Percentiles rank a stretch among this genome's conserved stretches.
phyloP scores from a whole-genome alignment of 1,284 basidiomycete genomes.

The Cutaneotrichosporon mucoides region DNA sequence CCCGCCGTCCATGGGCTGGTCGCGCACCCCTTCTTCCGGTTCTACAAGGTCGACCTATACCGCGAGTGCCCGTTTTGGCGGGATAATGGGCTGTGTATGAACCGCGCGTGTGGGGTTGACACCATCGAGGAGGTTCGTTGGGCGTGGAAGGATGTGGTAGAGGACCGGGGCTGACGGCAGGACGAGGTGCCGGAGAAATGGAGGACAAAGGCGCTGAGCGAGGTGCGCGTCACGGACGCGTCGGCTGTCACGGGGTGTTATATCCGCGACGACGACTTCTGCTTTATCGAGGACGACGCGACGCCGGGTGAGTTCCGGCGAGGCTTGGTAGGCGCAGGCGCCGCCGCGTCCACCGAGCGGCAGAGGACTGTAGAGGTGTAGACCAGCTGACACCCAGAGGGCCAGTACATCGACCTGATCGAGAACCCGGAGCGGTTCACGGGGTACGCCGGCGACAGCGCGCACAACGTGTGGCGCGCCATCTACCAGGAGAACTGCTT shows the following conservation, averaged over 20 bases:
- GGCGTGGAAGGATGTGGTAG: conserved; percentile 17
- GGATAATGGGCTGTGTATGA: conserved; percentile 82
- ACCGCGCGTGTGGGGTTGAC: conserved; percentile 86
- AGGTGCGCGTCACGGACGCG: conserved; percentile 50
- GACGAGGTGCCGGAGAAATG: conserved; percentile 87
- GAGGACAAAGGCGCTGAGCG: conserved; percentile 72
- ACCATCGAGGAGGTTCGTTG: conserved; percentile 77
- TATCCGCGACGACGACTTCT: conserved; percentile 88
- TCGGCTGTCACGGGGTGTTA: conserved; percentile 69
- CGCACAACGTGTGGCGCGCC: conserved; percentile 84
- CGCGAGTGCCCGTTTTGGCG: conserved; percentile 98
- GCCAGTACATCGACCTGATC: conserved; percentile 88
- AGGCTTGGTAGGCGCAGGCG: no score
- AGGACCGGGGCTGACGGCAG: conserved; percentile 50
- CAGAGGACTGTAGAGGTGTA: no score
- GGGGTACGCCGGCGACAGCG: conserved; percentile 83
- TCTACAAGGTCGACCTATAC: conserved; percentile 90
- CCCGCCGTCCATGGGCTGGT: conserved; percentile 74
- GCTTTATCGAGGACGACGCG: conserved; percentile 77
- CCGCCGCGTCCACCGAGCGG: no score
- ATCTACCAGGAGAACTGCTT: conserved; percentile 99
- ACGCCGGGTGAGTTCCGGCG: conserved; percentile 50
- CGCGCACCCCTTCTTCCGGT: conserved; percentile 87
- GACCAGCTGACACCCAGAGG: conserved; percentile 53
- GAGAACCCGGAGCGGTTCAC: conserved; percentile 95